Evolutionary conservation across 1,284 basidiomycete species (phyloP), one percentile per base, ranked within the genome.

Genomic region (Lentinula novae-zelandiae): DNA sequence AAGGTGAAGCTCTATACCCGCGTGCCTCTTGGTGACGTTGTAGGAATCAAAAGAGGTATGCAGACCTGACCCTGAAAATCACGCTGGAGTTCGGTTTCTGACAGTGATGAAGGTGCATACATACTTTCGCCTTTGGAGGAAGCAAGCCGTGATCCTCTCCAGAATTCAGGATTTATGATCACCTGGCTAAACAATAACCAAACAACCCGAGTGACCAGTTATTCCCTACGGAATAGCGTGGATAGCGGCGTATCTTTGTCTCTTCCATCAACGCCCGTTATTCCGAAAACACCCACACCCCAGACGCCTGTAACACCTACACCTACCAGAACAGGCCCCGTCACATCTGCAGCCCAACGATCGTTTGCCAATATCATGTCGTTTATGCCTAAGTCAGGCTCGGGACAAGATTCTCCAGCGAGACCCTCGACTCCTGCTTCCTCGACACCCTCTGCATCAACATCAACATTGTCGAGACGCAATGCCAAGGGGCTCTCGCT

Each of bases 121-220:
- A 96, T 97, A 60, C 76, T 96, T 38, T 96, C 93, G 1, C 88
- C 94, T 1, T 77, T 97, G 5, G 93, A 96, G 73, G 93, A 96
- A 72, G 87, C 92, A 0, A 93, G 92, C 65, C 85, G 93, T 31
- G 93, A 96, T 72, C 85, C 89, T 0, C 69, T 79, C 9, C 92
- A 96, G 73, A 98, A 97, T 68, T 87, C 88, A 46, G 95, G 95
- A 0, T 93, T 97, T 70, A 72, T 86, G 3, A 73, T 97, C 57
- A 81, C 81, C 20, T 98, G 93, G 85, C 79, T 83, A 40, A 85
- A 84, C 52, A 77, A 80, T 0, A 78, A 82, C 57, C 85, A 91
- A 71, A 78, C 85, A 61, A 89, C 89, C 0, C 84, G 93, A 31
- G 80, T 88, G 49, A 87, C 87, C 39, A 94, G 90, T 61, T 96